Percentiles rank a stretch among this genome's conserved stretches.
These are phyloP conservation scores for Agaricus blazei DNA, from an alignment of 768 basidiomycete species.

Conservation along the genomic window DNA sequence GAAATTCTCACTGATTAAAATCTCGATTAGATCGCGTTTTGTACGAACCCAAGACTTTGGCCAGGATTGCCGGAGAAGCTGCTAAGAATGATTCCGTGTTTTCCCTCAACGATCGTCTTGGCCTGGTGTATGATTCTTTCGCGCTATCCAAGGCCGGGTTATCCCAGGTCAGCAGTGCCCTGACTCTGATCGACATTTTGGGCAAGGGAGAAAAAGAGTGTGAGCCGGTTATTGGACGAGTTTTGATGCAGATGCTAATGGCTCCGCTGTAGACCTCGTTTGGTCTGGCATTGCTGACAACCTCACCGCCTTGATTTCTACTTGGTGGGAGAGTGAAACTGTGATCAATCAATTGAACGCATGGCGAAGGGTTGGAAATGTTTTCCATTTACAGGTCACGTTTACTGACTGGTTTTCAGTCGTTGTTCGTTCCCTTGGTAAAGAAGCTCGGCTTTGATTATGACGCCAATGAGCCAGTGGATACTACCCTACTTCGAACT, in stretches of 20 bases:
- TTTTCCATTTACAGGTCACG: background rate
- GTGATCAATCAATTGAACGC: constrained; percentile 50
- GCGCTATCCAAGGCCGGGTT: constrained; percentile 81
- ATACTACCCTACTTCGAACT: constrained; percentile 68
- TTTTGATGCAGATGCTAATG: background rate
- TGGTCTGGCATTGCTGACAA: constrained; percentile 67
- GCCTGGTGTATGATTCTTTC: constrained; percentile 79
- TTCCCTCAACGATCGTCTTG: constrained; percentile 82
- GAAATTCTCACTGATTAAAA: background rate
- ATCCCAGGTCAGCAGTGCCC: constrained; percentile 66
- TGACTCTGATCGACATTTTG: constrained; percentile 68
- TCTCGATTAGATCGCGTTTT: constrained; percentile 65
- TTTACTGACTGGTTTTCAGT: constrained; percentile 27
- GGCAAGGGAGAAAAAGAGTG: constrained; percentile 69
- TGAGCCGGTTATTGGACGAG: constrained; percentile 25
- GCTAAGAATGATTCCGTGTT: constrained; percentile 59
- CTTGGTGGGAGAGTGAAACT: constrained; percentile 81
- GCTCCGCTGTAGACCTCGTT: constrained; percentile 57
- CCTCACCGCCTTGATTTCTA: constrained; percentile 47
- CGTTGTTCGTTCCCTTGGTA: constrained; percentile 70
- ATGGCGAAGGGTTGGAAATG: constrained; percentile 49
- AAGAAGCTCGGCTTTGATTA: constrained; percentile 78
- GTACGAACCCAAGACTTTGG: constrained; percentile 77
- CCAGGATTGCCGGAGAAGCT: constrained; percentile 75
- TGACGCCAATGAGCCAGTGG: constrained; percentile 56